phyloP scores from a whole-genome alignment of 345 rosid genomes.

The Alliaria petiolata region DNA sequence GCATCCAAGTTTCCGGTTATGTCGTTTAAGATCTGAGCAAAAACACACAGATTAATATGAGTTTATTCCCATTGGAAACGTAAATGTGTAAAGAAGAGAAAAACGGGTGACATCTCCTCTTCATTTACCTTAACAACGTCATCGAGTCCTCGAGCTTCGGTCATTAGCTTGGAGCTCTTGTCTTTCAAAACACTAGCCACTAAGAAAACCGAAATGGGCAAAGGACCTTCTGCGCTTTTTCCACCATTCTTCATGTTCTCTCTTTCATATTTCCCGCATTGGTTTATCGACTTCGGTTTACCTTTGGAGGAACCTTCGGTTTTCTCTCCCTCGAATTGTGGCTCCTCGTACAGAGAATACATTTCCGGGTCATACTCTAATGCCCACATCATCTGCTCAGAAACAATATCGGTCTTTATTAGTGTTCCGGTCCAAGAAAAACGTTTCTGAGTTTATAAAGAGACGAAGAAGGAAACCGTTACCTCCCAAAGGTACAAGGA shows the following conservation, averaged over 20 bases:
- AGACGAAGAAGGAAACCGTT: conserved; percentile 16
- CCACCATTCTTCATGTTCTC: conserved; percentile 68
- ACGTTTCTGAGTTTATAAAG: background rate
- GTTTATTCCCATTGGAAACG: background rate
- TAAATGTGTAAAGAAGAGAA: background rate
- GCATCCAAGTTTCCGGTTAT: conserved; percentile 92
- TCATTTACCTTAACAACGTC: conserved; percentile 79
- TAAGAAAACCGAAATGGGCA: conserved; percentile 90
- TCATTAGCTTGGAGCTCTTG: conserved; percentile 73
- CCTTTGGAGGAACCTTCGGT: conserved; percentile 52
- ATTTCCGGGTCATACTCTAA: conserved; percentile 88
- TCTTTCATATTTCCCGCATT: conserved; percentile 85
- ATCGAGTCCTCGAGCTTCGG: conserved; percentile 90
- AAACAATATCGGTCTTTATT: background rate
- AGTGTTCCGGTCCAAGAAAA: background rate
- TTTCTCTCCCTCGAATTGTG: conserved; percentile 41
- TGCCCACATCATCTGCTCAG: conserved; percentile 98
- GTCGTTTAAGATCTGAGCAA: conserved; percentile 75
- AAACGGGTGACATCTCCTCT: background rate
- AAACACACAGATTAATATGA: background rate
- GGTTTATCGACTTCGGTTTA: conserved; percentile 56
- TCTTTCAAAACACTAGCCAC: conserved; percentile 98
- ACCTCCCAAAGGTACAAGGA: conserved; percentile 99
- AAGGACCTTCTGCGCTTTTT: conserved; percentile 56
- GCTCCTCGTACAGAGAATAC: conserved; percentile 69